Percentiles rank a stretch among this genome's conserved stretches.
phyloP scores from a whole-genome alignment of 2,329 filamentous ascomycete genomes.

The Niveomyces coronatus region DNA sequence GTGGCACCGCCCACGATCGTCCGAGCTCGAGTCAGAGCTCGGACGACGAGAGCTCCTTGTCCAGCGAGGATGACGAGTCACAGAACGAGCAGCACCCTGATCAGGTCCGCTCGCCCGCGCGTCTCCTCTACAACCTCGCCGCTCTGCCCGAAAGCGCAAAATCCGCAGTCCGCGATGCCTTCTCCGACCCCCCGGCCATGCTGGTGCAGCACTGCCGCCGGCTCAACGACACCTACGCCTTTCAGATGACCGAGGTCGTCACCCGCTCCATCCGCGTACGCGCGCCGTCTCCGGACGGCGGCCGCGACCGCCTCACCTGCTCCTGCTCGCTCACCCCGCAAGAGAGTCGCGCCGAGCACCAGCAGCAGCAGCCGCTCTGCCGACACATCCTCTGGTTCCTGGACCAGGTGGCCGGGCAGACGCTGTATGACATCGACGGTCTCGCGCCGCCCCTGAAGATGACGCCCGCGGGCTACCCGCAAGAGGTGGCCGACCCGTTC shows the following conservation, averaged over 20 bases:
- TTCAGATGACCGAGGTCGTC: slow-evolving; percentile 44
- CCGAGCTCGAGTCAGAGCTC: slow-evolving; percentile 17
- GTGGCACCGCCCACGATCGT: background rate
- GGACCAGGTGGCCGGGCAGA: slow-evolving; percentile 40
- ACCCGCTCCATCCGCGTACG: slow-evolving; percentile 42
- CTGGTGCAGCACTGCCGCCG: slow-evolving; percentile 39
- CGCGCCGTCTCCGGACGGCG: slow-evolving; percentile 26
- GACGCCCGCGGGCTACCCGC: slow-evolving; percentile 31
- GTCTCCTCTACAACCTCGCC: slow-evolving; percentile 31
- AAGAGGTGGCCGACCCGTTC: slow-evolving; percentile 39
- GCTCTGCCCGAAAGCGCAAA: slow-evolving; percentile 27
- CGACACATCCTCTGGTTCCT: slow-evolving; percentile 45
- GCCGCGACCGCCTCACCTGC: slow-evolving; percentile 33
- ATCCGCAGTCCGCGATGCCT: slow-evolving; percentile 31
- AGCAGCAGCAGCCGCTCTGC: too few species aligned
- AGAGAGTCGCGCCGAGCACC: slow-evolving; percentile 13
- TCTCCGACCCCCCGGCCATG: slow-evolving; percentile 38
- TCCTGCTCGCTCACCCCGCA: slow-evolving; percentile 27
- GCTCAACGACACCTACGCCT: slow-evolving; percentile 39
- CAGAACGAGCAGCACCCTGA: too few species aligned
- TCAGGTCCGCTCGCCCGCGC: slow-evolving; percentile 27
- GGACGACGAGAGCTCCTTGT: slow-evolving; percentile 21
- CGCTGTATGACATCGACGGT: slow-evolving; percentile 28
- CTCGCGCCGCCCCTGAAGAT: slow-evolving; percentile 30
- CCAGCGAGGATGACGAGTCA: slow-evolving; percentile 21